Base-by-base conservation (phyloP, 2,329 filamentous ascomycete species). In the Aspergillus sp. region DNA sequence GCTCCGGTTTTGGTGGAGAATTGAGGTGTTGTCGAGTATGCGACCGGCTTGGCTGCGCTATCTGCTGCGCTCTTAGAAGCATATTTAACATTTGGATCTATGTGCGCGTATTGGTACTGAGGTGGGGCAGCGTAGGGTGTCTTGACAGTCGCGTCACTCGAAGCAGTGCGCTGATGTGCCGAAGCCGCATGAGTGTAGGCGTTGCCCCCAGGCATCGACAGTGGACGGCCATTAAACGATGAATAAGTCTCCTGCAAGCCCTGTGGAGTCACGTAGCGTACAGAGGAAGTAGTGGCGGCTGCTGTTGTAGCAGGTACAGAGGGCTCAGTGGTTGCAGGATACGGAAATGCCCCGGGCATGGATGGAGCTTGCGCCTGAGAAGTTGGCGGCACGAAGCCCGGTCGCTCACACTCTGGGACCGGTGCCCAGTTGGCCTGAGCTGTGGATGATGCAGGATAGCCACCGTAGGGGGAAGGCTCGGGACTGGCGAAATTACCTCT, bases 331-430 rank as follows among this genome's bases (percentile, higher is more conserved):
- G 72, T 68, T 38, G 53, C 48, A 9, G 64, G 41, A 7, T 63
- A 58, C 15, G 75, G 73, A 48, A 74, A 76, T 4, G 71, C 73
- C 5, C 70, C 71, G 1, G 74, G 70, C 64, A 75, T 75, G 21
- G 66, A 60, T 25, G 63, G 63, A 6, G 52, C 28, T 6, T 63
- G 67, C 19, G 65, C 64, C 43, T 73, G 72, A 19, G 74, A 72
- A 1, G 69, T 67, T 12, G 77, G 76, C 32, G 78, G 76, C n/a
- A 79, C 72, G 59, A 75, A 80, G 1, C 75, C 77, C 13, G 77
- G 76, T 23, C 73, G 73, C 65, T 78, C 75, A 53, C 75, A 75
- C 55, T 76, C 76, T 2, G 76, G 76, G 10, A 79, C 68, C 19
- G 75, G 65, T 19, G 74, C 73, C 77, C 76, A 79, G 47, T 75